Evolutionary conservation across 2,329 filamentous ascomycete genomes (phyloP).

Genomic region (Fusarium siculi): DNA sequence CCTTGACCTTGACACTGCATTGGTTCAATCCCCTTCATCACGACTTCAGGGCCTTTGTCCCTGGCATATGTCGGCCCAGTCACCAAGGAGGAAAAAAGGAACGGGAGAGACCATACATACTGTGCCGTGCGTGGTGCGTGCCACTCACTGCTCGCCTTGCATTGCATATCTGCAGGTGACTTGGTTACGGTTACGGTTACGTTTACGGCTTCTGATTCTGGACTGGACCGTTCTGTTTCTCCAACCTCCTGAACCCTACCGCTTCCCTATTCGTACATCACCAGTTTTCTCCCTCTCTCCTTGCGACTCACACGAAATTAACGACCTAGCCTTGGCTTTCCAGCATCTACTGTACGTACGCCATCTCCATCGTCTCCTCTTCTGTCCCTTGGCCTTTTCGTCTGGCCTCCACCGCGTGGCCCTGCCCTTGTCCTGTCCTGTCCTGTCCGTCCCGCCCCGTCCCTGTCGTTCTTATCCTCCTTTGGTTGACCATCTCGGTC

Average conservation of each 20-base stretch:
- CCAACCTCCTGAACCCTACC: conserved; percentile 4
- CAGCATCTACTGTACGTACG: conserved; percentile 19
- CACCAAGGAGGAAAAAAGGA: neutral
- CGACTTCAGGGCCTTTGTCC: conserved; percentile 17
- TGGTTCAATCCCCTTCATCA: conserved; percentile 23
- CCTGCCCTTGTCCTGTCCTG: conserved; percentile 22
- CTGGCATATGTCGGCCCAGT: conserved; percentile 11
- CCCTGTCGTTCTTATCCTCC: conserved; percentile 39
- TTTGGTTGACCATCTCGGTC: conserved; percentile 42
- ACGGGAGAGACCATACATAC: neutral
- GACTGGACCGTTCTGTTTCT: neutral
- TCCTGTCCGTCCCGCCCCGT: conserved; percentile 33
- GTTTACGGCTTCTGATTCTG: neutral
- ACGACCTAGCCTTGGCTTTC: neutral
- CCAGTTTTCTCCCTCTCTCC: conserved; percentile 7
- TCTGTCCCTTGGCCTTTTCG: conserved; percentile 6
- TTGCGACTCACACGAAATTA: conserved; percentile 22
- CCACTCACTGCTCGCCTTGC: neutral
- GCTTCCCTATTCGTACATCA: conserved; percentile 1
- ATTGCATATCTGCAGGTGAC: conserved; percentile 1
- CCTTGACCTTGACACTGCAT: conserved; percentile 4
- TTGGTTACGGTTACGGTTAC: neutral
- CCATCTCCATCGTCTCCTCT: conserved; percentile 9
- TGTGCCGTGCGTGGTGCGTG: neutral
- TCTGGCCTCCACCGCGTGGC: conserved; percentile 31